Evolutionary conservation across 208 protist species (phyloP), one percentile per base, ranked within the genome.

Genomic region (Trichomonas tenax): DNA sequence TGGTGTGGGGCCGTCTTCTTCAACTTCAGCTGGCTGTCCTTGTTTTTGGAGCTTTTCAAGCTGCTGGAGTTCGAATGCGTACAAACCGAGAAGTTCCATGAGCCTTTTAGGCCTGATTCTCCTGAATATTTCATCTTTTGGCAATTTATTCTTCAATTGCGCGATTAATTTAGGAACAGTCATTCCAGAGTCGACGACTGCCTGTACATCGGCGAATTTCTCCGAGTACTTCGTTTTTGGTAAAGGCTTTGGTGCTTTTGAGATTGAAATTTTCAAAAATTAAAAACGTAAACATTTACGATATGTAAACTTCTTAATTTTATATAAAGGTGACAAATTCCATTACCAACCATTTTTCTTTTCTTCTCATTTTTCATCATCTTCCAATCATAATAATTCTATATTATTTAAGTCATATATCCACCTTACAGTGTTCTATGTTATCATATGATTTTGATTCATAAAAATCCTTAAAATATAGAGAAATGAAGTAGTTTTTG

Each of bases 211-310:
- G 15, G 41, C 86, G 31, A 48, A 93, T 38, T 44, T 23, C n/a
- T 93, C 45, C 9, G 86, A 93, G 44, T 93, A 93, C 3, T 93
- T 93, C 11, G 86, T 93, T 44, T 93, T 93, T 93, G 86, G 86
- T 34, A 93, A 34, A 48, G 86, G 86, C 46, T 93, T 93, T 8
- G 86, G 86, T 9, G 15, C 86, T 93, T 93, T 93, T 38, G 82
- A 40, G 38, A 44, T 14, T 31, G 31, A 89, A n/a, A 34, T 44
- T 40, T 89, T 89, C 40, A 40, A 89, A 34, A 89, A 44, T 89
- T 84, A 41, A 40, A 84, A 41, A 41, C 36, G 36, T 84, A 84
- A 84, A 41, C n/a, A n/a, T 40, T 84, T 84, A 15, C 21, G n/a
- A 84, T 41, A 84, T 84, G 36, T 41, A 84, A 40, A 84, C 34